A percentile compares a stretch with the other conserved stretches of the same genome.
These are phyloP conservation scores for Tolypocladium amazonense DNA, from an alignment of 2,329 filamentous ascomycete species.

Conservation along the genomic window DNA sequence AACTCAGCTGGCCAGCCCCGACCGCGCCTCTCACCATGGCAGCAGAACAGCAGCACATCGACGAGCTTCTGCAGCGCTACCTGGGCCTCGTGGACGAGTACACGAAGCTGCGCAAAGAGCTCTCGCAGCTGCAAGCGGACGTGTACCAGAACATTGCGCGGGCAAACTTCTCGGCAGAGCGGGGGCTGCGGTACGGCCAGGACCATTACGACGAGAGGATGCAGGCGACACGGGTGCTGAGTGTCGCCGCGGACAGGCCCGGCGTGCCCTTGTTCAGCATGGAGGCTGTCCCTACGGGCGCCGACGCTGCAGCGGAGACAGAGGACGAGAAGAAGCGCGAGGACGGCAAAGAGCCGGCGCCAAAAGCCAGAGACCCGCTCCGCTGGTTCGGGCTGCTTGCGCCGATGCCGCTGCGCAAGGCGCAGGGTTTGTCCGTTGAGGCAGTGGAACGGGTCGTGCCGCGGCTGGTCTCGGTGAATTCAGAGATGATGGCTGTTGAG, in stretches of 20 bases:
- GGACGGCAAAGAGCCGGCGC: slow-evolving; percentile 1
- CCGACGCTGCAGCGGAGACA: background rate
- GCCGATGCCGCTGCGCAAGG: slow-evolving; percentile 40
- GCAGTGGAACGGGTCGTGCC: slow-evolving; percentile 49
- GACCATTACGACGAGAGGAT: slow-evolving; percentile 67
- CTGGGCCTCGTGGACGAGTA: slow-evolving; percentile 58
- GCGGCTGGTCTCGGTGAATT: slow-evolving; percentile 43
- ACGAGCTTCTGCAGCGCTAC: slow-evolving; percentile 54
- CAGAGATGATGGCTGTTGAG: slow-evolving; percentile 54
- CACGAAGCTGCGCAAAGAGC: slow-evolving; percentile 42
- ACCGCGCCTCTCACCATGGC: background rate
- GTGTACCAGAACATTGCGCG: slow-evolving; percentile 55
- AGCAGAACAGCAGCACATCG: slow-evolving; percentile 34
- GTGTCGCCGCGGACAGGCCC: slow-evolving; percentile 7
- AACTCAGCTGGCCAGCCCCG: background rate
- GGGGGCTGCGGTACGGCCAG: slow-evolving; percentile 53
- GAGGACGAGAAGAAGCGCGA: slow-evolving; percentile 1
- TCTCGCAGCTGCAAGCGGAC: slow-evolving; percentile 42
- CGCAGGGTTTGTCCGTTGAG: slow-evolving; percentile 47
- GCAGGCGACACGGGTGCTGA: slow-evolving; percentile 44
- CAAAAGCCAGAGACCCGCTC: slow-evolving; percentile 30
- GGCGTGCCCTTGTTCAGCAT: slow-evolving; percentile 11
- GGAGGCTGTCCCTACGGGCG: background rate
- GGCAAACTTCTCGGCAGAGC: slow-evolving; percentile 61
- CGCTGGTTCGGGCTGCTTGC: slow-evolving; percentile 46